These are phyloP conservation scores for Clathrus columnatus DNA, from an alignment of 768 basidiomycete genomes.

Conservation along the genomic window DNA sequence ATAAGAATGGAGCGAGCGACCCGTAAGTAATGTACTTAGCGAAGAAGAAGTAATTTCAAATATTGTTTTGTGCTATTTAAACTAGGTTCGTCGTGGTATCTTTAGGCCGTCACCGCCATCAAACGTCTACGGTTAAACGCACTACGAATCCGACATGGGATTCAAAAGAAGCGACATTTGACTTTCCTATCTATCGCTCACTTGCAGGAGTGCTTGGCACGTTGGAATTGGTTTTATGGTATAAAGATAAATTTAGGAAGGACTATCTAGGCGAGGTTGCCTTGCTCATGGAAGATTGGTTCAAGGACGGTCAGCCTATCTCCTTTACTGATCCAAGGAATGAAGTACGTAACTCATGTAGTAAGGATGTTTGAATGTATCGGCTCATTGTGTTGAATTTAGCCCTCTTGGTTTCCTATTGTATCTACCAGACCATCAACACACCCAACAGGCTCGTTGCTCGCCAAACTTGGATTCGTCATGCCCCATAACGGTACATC, in stretches of 20 bases:
- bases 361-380: not conserved
- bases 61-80: not conserved
- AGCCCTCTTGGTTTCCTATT: slow-evolving; percentile 42
- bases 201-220: slow-evolving; percentile 63
- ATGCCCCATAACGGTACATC: slow-evolving; percentile 32
- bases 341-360: slow-evolving; percentile 39
- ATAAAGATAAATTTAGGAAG: slow-evolving; percentile 82
- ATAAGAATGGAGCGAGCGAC: slow-evolving; percentile 63
- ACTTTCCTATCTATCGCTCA: slow-evolving; percentile 77
- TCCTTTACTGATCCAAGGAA: slow-evolving; percentile 59
- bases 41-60: not conserved
- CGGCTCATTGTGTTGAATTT: slow-evolving; percentile 3
- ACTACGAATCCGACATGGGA: slow-evolving; percentile 59
- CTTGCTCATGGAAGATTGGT: slow-evolving; percentile 78
- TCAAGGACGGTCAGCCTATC: slow-evolving; percentile 37
- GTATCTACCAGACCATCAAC: slow-evolving; percentile 40
- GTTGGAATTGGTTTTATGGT: slow-evolving; percentile 87
- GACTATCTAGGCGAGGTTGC: slow-evolving; percentile 91
- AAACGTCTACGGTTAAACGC: slow-evolving; percentile 71
- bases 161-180: slow-evolving; percentile 73
- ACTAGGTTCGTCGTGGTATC: slow-evolving; percentile 64
- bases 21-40: slow-evolving; percentile 44
- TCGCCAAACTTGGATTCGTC: slow-evolving; percentile 56
- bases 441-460: slow-evolving; percentile 42
- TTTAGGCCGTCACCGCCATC: slow-evolving; percentile 45